Conservation (phyloP, 2,329 filamentous ascomycete species). For the Tolypocladium ovalisporum region DNA sequence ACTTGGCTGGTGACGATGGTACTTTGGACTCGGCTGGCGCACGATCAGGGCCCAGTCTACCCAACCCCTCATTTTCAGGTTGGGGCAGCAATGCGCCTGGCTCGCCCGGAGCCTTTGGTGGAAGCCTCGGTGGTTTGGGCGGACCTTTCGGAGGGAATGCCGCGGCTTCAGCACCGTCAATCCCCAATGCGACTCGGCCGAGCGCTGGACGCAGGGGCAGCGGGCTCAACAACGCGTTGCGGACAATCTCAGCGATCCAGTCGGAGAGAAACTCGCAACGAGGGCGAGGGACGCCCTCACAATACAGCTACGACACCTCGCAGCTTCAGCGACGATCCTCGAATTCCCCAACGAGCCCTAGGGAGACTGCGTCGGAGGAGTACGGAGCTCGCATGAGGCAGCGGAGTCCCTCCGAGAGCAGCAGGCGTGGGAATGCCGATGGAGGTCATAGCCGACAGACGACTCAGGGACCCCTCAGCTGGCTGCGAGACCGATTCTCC, state of each 20-base stretch:
- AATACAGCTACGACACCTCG: constrained; percentile 20
- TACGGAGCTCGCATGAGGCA: constrained; percentile 23
- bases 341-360: constrained; percentile 25
- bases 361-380: constrained; percentile 15
- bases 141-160: not conserved
- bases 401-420: constrained; percentile 26
- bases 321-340: constrained; percentile 25
- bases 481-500: constrained; percentile 31
- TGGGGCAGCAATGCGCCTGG: not conserved
- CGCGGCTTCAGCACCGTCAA: not conserved
- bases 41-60: not conserved
- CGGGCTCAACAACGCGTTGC: constrained; percentile 17
- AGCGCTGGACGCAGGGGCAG: not conserved
- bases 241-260: constrained; percentile 16
- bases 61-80: not conserved
- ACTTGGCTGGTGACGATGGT: not conserved
- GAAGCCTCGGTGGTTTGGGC: not conserved
- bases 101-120: not conserved
- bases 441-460: constrained; percentile 20
- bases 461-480: constrained; percentile 27
- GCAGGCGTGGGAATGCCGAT: constrained; percentile 15
- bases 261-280: constrained; percentile 13
- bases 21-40: not conserved
- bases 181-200: not conserved
- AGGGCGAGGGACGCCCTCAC: constrained; percentile 14